Percentiles rank a stretch among this genome's conserved stretches.
Evolutionary conservation across 257 asterid genomes (phyloP).

Genomic region (Solanum peruvianum): DNA sequence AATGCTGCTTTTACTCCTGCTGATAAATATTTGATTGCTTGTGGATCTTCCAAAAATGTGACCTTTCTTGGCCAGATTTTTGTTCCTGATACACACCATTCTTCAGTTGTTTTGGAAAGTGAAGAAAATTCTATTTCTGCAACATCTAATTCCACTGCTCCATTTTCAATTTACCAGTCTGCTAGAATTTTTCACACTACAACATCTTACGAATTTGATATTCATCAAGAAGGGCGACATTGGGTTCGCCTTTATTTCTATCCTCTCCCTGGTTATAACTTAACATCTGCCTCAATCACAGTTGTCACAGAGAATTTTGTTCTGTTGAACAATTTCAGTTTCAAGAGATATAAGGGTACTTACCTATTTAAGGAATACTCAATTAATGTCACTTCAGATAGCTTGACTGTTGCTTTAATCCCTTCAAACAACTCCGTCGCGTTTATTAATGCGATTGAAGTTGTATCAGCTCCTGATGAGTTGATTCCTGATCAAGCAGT

Average conservation of each 20-base stretch:
- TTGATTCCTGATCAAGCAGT: constrained; percentile 43
- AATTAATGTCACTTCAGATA: constrained; percentile 46
- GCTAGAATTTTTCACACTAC: constrained; percentile 44
- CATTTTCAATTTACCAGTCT: constrained; percentile 47
- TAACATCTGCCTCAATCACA: constrained; percentile 42
- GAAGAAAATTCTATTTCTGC: constrained; percentile 26
- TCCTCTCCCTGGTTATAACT: constrained; percentile 37
- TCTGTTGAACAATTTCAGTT: constrained; percentile 50
- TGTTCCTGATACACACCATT: constrained; percentile 36
- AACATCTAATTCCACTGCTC: constrained; percentile 47
- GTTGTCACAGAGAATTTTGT: constrained; percentile 59
- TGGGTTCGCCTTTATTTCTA: constrained; percentile 68
- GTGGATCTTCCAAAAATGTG: constrained; percentile 65
- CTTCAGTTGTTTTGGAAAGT: constrained; percentile 31
- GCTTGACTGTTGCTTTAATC: constrained; percentile 35
- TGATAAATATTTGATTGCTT: constrained; percentile 44
- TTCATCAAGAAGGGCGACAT: constrained; percentile 42
- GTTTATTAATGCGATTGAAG: constrained; percentile 67
- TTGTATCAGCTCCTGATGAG: constrained; percentile 49
- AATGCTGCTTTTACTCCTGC: constrained; percentile 43
- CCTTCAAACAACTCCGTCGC: constrained; percentile 48
- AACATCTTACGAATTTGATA: constrained; percentile 36
- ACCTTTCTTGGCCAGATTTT: constrained; percentile 42
- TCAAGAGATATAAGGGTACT: constrained; percentile 23
- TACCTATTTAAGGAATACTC: constrained; percentile 51